Percentiles rank a stretch among this genome's conserved stretches.
Evolutionary conservation across 129 eudicot species (phyloP).

Genomic region (Heracleum sosnowskyi): DNA sequence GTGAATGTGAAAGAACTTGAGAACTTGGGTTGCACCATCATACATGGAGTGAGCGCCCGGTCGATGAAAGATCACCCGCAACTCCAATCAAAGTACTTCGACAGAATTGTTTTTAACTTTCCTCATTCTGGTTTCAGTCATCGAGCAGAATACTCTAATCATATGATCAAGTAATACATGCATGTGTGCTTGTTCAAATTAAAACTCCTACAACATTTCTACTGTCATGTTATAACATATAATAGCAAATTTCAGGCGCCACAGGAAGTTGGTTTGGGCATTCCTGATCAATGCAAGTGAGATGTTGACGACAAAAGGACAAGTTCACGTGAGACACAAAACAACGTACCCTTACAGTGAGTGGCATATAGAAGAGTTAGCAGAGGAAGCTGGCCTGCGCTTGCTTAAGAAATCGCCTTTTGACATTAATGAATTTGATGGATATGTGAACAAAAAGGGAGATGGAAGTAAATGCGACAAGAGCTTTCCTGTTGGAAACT

Average conservation of each 20-base stretch:
- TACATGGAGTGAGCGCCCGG: constrained; percentile 16
- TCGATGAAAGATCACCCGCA: neutral
- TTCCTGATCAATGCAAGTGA: constrained; percentile 47
- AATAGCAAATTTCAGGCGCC: constrained; percentile 27
- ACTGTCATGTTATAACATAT: neutral
- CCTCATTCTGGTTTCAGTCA: constrained; percentile 21
- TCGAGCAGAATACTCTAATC: neutral
- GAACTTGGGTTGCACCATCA: constrained; percentile 10
- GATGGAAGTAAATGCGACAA: constrained; percentile 33
- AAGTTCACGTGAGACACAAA: constrained; percentile 63
- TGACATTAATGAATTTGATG: constrained; percentile 40
- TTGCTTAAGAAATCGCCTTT: constrained; percentile 30
- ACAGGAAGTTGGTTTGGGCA: constrained; percentile 37
- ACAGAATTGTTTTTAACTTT: constrained; percentile 23
- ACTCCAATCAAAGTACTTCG: neutral
- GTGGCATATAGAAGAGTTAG: constrained; percentile 56
- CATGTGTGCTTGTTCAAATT: neutral
- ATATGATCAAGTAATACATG: constrained; percentile 13
- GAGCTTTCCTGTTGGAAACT: constrained; percentile 44
- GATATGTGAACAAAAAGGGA: constrained; percentile 67
- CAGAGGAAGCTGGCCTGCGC: constrained; percentile 15
- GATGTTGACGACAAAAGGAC: constrained; percentile 38
- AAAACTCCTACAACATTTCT: neutral
- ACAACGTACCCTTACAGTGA: constrained; percentile 34
- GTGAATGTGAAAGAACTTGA: constrained; percentile 2